These are phyloP conservation scores for Parsonsia alboflavescens DNA, from an alignment of 257 asterid species.

Conservation along the genomic window DNA sequence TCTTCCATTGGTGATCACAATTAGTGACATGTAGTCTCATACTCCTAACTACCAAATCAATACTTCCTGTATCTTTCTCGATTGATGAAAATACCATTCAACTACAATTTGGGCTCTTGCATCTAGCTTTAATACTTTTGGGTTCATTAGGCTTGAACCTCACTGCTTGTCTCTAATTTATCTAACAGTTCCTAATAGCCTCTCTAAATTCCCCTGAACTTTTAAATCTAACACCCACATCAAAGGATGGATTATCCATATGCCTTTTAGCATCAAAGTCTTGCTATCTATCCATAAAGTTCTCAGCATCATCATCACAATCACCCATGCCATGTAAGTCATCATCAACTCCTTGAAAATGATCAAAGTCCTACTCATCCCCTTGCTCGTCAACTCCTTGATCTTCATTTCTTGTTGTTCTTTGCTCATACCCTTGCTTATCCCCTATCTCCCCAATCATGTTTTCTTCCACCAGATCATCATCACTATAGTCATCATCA, in stretches of 20 bases:
- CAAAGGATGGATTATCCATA: too few relatives aligned
- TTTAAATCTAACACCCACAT: background rate
- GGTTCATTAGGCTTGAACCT: background rate
- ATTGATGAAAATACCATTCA: background rate
- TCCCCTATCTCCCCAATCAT: too few relatives aligned
- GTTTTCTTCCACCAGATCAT: too few relatives aligned
- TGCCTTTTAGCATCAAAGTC: background rate
- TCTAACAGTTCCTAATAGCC: background rate
- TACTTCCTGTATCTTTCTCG: background rate
- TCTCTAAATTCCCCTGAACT: background rate
- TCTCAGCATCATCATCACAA: too few relatives aligned
- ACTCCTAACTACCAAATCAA: background rate
- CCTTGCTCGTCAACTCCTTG: too few relatives aligned
- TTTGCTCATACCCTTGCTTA: too few relatives aligned
- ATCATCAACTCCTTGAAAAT: too few relatives aligned
- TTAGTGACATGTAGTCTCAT: background rate
- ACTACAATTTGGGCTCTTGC: background rate
- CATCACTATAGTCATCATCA: too few relatives aligned
- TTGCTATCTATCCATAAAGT: too few relatives aligned
- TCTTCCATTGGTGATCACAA: background rate
- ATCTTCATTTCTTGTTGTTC: too few relatives aligned
- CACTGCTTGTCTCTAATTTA: background rate
- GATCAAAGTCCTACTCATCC: too few relatives aligned
- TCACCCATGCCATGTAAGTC: too few relatives aligned
- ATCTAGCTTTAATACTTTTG: background rate